phyloP scores from a whole-genome alignment of 2,329 filamentous ascomycete species.

The Fusarium robinianum region DNA sequence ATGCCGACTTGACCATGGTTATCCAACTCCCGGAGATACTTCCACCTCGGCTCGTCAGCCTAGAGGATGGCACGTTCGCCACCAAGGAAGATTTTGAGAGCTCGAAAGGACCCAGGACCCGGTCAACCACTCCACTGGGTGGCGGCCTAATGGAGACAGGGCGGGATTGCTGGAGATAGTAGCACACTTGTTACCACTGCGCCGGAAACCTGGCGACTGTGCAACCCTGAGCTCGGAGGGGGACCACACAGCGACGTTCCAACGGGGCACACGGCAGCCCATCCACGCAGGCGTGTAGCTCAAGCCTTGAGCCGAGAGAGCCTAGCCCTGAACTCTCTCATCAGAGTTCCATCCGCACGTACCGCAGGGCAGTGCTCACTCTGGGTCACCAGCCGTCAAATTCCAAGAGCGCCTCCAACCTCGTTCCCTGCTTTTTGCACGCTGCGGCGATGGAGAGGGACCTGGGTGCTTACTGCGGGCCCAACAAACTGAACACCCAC shows the following conservation, averaged over 20 bases:
- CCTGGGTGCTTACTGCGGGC: too few relatives aligned
- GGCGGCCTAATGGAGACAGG: constrained; percentile 21
- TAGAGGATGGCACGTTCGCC: background rate
- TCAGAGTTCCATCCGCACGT: constrained; percentile 6
- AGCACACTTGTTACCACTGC: constrained; percentile 30
- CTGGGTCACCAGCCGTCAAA: constrained; percentile 6
- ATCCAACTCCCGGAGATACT: background rate
- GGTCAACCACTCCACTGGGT: constrained; percentile 12
- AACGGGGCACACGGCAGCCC: constrained; percentile 13
- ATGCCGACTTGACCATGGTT: background rate
- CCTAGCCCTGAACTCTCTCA: constrained; percentile 18
- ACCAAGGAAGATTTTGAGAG: constrained; percentile 1
- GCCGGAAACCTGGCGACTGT: constrained; percentile 33
- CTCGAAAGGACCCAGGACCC: constrained; percentile 7
- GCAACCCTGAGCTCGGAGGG: constrained; percentile 23
- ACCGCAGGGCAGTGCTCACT: constrained; percentile 2
- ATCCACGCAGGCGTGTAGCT: too few relatives aligned
- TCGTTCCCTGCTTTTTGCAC: constrained; percentile 11
- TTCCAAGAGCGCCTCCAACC: constrained; percentile 9
- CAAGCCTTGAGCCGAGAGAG: constrained; percentile 10
- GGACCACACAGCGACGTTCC: constrained; percentile 15
- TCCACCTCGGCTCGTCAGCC: background rate
- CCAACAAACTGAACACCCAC: too few relatives aligned
- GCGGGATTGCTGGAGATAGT: constrained; percentile 24
- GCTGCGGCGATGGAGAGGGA: background rate